Evolutionary conservation across 768 basidiomycete species (phyloP).

Genomic region (Exidia glandulosa): DNA sequence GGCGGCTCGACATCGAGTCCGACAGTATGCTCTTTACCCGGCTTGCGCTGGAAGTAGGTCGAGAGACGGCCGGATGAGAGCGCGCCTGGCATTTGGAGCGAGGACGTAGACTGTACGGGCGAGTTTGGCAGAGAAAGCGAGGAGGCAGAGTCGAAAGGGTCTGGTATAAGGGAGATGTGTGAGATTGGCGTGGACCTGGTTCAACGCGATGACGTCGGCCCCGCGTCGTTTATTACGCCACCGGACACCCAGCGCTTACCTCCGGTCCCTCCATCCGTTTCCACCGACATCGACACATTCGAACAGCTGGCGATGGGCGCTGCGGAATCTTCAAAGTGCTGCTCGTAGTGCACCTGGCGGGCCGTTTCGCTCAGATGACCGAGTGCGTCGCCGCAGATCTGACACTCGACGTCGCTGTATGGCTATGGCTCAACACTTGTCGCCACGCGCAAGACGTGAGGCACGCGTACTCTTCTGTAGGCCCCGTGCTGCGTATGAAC

Average conservation of each 20-base stretch:
- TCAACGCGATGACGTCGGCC: slow-evolving; percentile 1
- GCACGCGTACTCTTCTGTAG: not conserved
- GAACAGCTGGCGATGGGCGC: not conserved
- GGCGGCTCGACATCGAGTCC: not conserved
- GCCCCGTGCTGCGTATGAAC: not conserved
- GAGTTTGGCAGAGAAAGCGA: not conserved
- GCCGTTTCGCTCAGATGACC: slow-evolving; percentile 22
- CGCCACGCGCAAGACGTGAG: not conserved
- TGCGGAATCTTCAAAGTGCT: slow-evolving; percentile 30
- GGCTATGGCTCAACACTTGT: not conserved
- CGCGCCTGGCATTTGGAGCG: not conserved
- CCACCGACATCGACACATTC: not conserved
- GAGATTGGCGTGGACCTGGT: no score
- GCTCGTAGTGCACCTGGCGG: slow-evolving; percentile 45
- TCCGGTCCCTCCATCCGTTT: not conserved
- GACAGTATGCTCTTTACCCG: not conserved
- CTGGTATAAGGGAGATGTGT: slow-evolving; percentile 10
- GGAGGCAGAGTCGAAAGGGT: not conserved
- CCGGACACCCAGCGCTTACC: slow-evolving; percentile 9
- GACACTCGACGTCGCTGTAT: slow-evolving; percentile 26
- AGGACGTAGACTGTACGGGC: no score
- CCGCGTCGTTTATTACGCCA: no score
- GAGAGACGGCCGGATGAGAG: not conserved
- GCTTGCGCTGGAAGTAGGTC: not conserved
- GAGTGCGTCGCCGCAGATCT: slow-evolving; percentile 39